Percentiles rank a stretch among this genome's conserved stretches.
phyloP scores from a whole-genome alignment of 176 grass and related monocot genomes.

The Tuctoria greenei region DNA sequence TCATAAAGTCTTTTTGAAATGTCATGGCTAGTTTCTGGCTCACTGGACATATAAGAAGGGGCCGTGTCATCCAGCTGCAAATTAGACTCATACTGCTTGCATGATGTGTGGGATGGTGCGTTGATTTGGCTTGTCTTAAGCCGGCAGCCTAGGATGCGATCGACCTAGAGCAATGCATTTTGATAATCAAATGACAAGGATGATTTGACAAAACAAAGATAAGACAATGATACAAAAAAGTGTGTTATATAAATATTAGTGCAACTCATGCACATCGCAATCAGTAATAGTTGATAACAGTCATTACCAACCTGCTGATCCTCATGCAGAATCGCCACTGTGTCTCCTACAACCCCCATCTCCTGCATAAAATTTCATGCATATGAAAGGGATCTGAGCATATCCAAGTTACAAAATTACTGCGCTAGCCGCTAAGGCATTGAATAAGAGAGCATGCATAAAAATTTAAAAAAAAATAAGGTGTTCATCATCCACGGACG shows the following conservation, averaged over 20 bases:
- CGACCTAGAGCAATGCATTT: constrained; percentile 60
- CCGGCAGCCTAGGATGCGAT: constrained; percentile 87
- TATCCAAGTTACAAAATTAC: constrained; percentile 24
- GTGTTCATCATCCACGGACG: neutral
- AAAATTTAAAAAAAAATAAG: too few species aligned
- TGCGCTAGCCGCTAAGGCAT: neutral
- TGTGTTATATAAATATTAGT: constrained; percentile 16
- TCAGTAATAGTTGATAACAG: constrained; percentile 17
- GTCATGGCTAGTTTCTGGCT: constrained; percentile 11
- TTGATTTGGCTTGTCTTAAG: constrained; percentile 48
- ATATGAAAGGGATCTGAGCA: constrained; percentile 43
- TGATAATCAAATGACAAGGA: constrained; percentile 40
- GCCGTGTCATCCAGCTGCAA: constrained; percentile 24
- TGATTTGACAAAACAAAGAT: neutral
- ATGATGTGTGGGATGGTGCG: constrained; percentile 27
- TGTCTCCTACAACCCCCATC: constrained; percentile 26
- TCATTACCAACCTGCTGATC: constrained; percentile 40
- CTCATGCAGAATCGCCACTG: constrained; percentile 26
- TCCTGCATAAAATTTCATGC: constrained; percentile 50
- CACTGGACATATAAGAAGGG: constrained; percentile 32
- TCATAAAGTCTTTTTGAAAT: constrained; percentile 31
- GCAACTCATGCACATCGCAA: neutral
- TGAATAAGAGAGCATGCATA: constrained; percentile 26
- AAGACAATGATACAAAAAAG: neutral
- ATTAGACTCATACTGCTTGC: constrained; percentile 45